These are phyloP conservation scores for Plasmopara viticola DNA, from an alignment of 352 stramenopile species.

Conservation along the genomic window DNA sequence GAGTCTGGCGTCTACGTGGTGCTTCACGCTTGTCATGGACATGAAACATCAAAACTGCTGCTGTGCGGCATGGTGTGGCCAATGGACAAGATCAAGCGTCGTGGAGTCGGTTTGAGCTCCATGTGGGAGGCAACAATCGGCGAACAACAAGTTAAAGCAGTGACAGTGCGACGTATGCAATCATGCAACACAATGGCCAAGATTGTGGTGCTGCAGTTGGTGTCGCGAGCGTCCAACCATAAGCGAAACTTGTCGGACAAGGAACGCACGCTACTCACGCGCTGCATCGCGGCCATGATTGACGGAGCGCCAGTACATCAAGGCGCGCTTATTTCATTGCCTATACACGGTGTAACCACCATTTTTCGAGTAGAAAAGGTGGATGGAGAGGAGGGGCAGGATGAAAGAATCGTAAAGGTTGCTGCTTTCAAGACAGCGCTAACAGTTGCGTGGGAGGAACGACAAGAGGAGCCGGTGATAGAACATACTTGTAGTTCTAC, in stretches of 20 bases:
- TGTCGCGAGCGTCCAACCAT: conserved; percentile 24
- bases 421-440: conserved; percentile 23
- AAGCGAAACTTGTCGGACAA: conserved; percentile 40
- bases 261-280: conserved; percentile 42
- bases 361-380: conserved; percentile 41
- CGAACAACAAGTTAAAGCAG: conserved; percentile 15
- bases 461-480: conserved; percentile 1
- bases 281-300: conserved; percentile 62
- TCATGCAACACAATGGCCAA: conserved; percentile 15
- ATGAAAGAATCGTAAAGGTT: conserved; percentile 19
- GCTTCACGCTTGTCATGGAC: conserved; percentile 12
- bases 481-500: background rate
- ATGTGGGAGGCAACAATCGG: conserved; percentile 59
- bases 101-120: conserved; percentile 51
- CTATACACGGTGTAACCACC: conserved; percentile 49
- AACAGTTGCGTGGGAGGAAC: conserved; percentile 20
- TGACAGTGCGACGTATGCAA: conserved; percentile 25
- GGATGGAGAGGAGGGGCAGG: conserved; percentile 6
- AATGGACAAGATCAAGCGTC: conserved; percentile 67
- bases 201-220: conserved; percentile 30
- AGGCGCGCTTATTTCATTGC: conserved; percentile 45
- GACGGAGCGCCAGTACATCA: conserved; percentile 51
- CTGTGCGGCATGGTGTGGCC: conserved; percentile 62
- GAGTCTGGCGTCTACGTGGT: conserved; percentile 36
- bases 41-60: conserved; percentile 23